Base-by-base conservation (phyloP, 2,329 filamentous ascomycete species). In the Aulographum hederae region DNA sequence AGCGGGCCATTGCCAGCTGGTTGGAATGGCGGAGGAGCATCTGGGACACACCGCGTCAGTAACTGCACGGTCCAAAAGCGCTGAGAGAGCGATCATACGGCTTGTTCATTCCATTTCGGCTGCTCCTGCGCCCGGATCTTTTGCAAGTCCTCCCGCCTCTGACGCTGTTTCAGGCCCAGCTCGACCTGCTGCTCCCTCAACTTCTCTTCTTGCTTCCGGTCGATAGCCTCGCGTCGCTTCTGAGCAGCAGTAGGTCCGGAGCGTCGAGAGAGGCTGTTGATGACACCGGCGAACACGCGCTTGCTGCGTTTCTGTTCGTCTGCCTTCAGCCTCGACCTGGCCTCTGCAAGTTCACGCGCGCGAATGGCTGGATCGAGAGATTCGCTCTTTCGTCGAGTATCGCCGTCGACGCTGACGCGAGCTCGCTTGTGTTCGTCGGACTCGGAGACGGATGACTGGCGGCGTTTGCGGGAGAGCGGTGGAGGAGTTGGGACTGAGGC, bases 231-330 rank as follows among this genome's bases (percentile, higher is more conserved):
- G 35, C 79, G 73, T 43, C 70, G 73, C 54, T 68, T 76, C 54
- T 77, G 59, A 39, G 72, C 60, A 63, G 69, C 41, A 57, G 63
- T 58, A n/a, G n/a, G n/a, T 41, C 61, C 67, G 47, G 65, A 66
- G 44, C 67, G 74, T 55, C 86, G 78, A 52, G 76, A 82, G 37
- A 92, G 64, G 23, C 78, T 81, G 50, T 67, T 79, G 37, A 89
- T 60, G 34, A 91, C 57, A 21, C 76, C 79, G 38, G 86, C 85
- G 48, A 94, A 94, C 37, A 95, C 63, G 32, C 86, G 69, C 52
- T 79, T 77, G 15, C 80, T 79, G 23, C 86, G 76, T 49, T 79
- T 82, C 52, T 75, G 81, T 49, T 95, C 86, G 45, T 91, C 78
- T n/a, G n/a, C n/a, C n/a, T n/a, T n/a, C n/a, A n/a, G 12, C 15